These are phyloP conservation scores for Ascocoryne sarcoides DNA, from an alignment of 2,329 filamentous ascomycete species.

Conservation along the genomic window DNA sequence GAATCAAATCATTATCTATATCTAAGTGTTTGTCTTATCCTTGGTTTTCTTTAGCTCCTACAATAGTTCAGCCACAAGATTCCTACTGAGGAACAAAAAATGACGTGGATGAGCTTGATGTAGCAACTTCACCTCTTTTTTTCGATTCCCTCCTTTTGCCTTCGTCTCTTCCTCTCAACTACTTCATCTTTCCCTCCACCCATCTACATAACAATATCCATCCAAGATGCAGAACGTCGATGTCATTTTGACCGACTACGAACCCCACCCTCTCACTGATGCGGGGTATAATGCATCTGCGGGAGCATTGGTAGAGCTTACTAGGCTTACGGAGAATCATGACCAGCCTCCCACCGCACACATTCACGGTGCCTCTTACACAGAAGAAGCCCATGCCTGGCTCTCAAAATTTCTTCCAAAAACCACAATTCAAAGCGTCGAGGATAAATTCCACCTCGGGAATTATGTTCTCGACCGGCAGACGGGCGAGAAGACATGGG, in stretches of 20 bases:
- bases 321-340: constrained; percentile 10
- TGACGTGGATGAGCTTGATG: too few relatives aligned
- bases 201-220: too few relatives aligned
- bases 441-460: constrained; percentile 15
- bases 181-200: too few relatives aligned
- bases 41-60: too few relatives aligned
- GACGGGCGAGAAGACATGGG: constrained; percentile 14
- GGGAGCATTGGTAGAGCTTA: constrained; percentile 8
- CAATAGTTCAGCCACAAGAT: too few relatives aligned
- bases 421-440: constrained; percentile 9
- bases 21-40: too few relatives aligned
- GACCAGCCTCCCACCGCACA: constrained; percentile 12
- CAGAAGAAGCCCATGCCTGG: constrained; percentile 9
- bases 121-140: too few relatives aligned
- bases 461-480: constrained; percentile 15
- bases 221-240: background rate
- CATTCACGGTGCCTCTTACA: constrained; percentile 10
- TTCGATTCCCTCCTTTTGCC: too few relatives aligned
- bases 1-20: too few relatives aligned
- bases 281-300: constrained; percentile 9
- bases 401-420: constrained; percentile 10
- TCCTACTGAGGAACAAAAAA: too few relatives aligned
- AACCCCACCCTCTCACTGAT: constrained; percentile 14
- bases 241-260: constrained; percentile 8
- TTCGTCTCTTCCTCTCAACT: too few relatives aligned